Evolutionary conservation across 257 asterid species (phyloP), one percentile per base, ranked within the genome.

Genomic region (Osmanthus fragrans): DNA sequence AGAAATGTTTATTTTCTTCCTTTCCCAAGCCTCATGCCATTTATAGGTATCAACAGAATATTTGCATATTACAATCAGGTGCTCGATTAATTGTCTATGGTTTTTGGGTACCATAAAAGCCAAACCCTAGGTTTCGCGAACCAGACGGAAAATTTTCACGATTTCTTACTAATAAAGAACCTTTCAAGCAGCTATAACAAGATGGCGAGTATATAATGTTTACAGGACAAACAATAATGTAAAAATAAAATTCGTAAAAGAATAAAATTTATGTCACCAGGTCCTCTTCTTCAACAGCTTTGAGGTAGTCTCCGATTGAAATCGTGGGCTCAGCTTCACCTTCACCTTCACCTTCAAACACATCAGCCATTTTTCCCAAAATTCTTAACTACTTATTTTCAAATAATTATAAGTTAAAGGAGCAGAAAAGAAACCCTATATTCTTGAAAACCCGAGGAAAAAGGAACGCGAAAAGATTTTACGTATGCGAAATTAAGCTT

Each of bases 261-360:
- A 11, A 63, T 23, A 27, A 11, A 72, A 58, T 42, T 42, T 42
- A 42, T 42, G 63, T 84, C 77, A 94, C 98, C 87, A 94, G 82
- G 78, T 92, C 96, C 83, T 89, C 96, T 49, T 92, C 94, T 84
- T 94, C 98, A 40, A 92, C 92, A 69, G 89, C 89, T 71, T 92
- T 79, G 36, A 92, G 90, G 84, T 92, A 92, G 73, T 90, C 97
- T 33, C 84, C 88, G 30, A 92, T 89, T 30, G 98, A 88, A 82
- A 94, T 84, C 84, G 96, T 92, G 39, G 87, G 88, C 80, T 90
- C 97, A 10, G 78, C 84, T 63, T 87, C 97, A 70, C 81, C 88
- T 27, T 80, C 87, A 51, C 67, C 67, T 70, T 88, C 98, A 37
- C 88, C 92, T 32, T 87, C 96, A 64, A 90, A 93, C 29, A 70